Base-by-base conservation (phyloP, 805 yeast genomes). In the Saccharomycopsis fermentans region DNA sequence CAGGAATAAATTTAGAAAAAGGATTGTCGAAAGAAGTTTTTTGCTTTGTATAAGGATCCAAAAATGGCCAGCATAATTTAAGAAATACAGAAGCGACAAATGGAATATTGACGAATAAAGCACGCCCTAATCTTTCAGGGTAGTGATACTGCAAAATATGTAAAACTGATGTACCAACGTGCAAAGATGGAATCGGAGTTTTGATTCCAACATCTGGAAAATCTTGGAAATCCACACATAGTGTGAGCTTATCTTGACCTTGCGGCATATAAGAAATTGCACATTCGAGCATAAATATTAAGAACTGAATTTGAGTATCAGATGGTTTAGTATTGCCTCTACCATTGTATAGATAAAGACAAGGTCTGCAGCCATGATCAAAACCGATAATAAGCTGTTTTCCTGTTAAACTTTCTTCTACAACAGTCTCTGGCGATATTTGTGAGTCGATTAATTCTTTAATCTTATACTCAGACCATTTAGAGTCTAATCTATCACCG, bases 1-100 rank as follows among this genome's bases (percentile, higher is more conserved):
- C 69, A 9, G 83, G 84, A 3, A 81, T 80, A 58, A 75, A 79
- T 58, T 79, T 74, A 55, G 74, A 80, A 63, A 80, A 80, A 1
- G 84, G 83, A 62, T 80, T 81, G 63, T 81, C 84, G 63, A 79
- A 81, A 12, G 79, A 73, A 6, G 82, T 76, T 67, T 81, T 81
- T 70, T 77, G 78, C 59, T 82, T 74, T 1, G 86, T 81, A 60
- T 76, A 75, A 6, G 84, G 84, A 65, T 81, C 86, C 56, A 81
- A 75, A 62, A 81, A 78, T 27, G 85, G 85, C 57, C 79, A 79
- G 56, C 79, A 77, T 57, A 81, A 68, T 66, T 80, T 81, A 65
- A 81, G 73, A 63, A 81, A 80, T 4, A 83, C 77, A 70, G 80
- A 76, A 1, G 81, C 81, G 48, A 78, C 74, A 79, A 81, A 78